Percentiles rank a stretch among this genome's conserved stretches.
Evolutionary conservation across 176 grass and related monocot species (phyloP).

Genomic region (sorghum (Sorghum bicolor)): DNA sequence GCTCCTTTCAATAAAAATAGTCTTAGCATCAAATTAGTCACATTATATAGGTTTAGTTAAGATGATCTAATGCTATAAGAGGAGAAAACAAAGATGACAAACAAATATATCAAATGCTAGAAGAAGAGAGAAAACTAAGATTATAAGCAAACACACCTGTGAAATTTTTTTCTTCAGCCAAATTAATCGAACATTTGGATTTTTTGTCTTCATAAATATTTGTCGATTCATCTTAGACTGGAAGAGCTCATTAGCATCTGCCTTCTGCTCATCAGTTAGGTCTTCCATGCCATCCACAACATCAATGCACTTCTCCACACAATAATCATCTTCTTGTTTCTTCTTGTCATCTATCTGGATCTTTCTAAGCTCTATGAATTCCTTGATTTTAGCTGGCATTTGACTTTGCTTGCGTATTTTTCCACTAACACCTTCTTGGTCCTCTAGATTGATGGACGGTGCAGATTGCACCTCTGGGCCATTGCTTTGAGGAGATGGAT

Average conservation of each 20-base stretch:
- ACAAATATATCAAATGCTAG: no score
- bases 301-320: not conserved
- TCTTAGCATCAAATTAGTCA: no score
- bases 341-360: not conserved
- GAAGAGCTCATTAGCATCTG: not conserved
- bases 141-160: not conserved
- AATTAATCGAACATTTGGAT: not conserved
- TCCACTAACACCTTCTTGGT: not conserved
- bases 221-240: not conserved
- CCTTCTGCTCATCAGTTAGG: not conserved
- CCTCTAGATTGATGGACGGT: not conserved
- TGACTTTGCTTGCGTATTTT: not conserved
- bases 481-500: not conserved
- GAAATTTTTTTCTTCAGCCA: not conserved
- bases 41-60: no score
- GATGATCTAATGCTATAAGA: no score
- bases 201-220: not conserved
- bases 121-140: not conserved
- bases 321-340: not conserved
- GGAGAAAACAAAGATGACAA: no score
- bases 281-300: not conserved
- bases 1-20: no score
- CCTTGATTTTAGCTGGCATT: no score
- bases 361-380: not conserved
- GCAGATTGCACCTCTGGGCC: not conserved